Evolutionary conservation across 1,284 basidiomycete genomes (phyloP).

Genomic region (Fomitopsis pinicola): DNA sequence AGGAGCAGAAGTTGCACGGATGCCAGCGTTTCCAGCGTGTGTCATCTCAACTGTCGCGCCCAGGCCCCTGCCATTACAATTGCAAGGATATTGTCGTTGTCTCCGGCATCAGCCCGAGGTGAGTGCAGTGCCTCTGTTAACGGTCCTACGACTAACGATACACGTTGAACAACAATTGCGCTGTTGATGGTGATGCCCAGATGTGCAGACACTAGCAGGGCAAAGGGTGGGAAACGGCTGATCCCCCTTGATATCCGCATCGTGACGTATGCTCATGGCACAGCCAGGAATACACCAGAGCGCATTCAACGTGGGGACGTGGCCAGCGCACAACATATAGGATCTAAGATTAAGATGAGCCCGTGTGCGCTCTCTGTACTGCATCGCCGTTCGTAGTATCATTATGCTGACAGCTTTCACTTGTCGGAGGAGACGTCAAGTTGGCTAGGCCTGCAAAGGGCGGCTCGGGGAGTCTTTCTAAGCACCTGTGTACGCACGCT

Average conservation of each 20-base stretch:
- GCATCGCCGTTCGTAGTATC: background rate
- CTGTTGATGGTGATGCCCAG: background rate
- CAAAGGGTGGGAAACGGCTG: background rate
- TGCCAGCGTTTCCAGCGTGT: background rate
- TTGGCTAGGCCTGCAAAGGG: background rate
- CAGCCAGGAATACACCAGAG: background rate
- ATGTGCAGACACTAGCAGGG: background rate
- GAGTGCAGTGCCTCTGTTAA: background rate
- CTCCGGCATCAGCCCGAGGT: background rate
- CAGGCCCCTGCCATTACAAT: background rate
- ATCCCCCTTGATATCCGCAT: constrained; percentile 3
- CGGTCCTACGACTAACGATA: background rate
- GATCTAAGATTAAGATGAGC: background rate
- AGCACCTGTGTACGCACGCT: background rate
- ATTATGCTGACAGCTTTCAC: background rate
- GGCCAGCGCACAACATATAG: background rate
- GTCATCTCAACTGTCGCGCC: background rate
- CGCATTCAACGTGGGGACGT: background rate
- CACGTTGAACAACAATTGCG: background rate
- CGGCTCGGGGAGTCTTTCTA: background rate
- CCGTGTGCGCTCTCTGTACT: background rate
- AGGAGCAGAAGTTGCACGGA: background rate
- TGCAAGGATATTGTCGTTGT: background rate
- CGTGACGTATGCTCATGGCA: constrained; percentile 2
- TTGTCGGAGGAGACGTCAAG: background rate